phyloP scores from a whole-genome alignment of 495 filamentous ascomycete species.

The Talaromyces adpressus region DNA sequence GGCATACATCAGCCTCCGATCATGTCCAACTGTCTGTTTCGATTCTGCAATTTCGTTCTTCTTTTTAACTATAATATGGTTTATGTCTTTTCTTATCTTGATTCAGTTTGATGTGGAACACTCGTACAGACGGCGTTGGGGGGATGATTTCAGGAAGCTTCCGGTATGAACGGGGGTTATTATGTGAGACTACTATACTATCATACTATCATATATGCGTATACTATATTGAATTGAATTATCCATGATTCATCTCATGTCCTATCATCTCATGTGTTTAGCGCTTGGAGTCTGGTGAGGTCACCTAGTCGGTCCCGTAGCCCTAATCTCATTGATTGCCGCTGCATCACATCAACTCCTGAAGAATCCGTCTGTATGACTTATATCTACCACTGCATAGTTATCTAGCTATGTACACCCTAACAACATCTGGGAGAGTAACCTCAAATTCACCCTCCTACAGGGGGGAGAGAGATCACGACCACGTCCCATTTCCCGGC shows the following conservation, averaged over 20 bases:
- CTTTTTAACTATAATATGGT: neutral
- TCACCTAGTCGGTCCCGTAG: neutral
- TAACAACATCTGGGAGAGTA: neutral
- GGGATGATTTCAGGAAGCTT: neutral
- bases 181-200: neutral
- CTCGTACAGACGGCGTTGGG: neutral
- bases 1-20: neutral
- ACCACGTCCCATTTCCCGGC: constrained; percentile 37
- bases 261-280: too few species aligned
- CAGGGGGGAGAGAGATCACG: constrained; percentile 6
- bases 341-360: too few species aligned
- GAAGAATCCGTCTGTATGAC: neutral
- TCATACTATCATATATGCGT: neutral
- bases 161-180: neutral
- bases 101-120: neutral
- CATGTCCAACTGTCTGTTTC: neutral
- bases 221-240: neutral
- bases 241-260: neutral
- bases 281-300: too few species aligned
- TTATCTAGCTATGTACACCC: neutral
- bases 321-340: too few species aligned
- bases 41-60: neutral
- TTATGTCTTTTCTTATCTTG: neutral
- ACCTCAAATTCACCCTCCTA: too few species aligned
- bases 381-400: neutral